A percentile compares a stretch with the other conserved stretches of the same genome.
These are phyloP conservation scores for Pogostemon cablin DNA, from an alignment of 257 asterid species.

Conservation along the genomic window DNA sequence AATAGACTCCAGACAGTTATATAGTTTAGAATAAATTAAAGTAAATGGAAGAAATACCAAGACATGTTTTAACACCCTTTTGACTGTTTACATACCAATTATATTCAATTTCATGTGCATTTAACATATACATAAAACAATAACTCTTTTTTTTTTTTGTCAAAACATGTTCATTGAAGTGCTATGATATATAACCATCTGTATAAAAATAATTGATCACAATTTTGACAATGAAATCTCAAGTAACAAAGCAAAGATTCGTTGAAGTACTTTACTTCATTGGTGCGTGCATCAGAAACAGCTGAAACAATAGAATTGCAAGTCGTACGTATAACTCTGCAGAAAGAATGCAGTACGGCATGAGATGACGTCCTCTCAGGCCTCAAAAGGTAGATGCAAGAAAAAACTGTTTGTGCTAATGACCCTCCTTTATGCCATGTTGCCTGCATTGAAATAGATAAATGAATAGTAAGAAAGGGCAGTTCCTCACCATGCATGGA, in stretches of 20 bases:
- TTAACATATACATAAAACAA: constrained; percentile 56
- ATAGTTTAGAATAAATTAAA: constrained; percentile 12
- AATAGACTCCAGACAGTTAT: constrained; percentile 13
- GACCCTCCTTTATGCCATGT: constrained; percentile 99
- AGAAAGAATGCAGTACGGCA: constrained; percentile 83
- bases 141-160: constrained; percentile 30
- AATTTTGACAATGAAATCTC: constrained; percentile 5
- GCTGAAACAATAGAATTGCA: constrained; percentile 88
- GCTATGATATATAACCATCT: constrained; percentile 31
- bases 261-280: constrained; percentile 86
- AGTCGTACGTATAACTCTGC: constrained; percentile 78
- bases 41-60: not conserved
- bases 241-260: constrained; percentile 38
- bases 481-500: constrained; percentile 17
- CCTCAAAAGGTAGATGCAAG: constrained; percentile 92
- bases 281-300: constrained; percentile 86
- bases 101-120: constrained; percentile 53
- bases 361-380: constrained; percentile 88
- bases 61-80: constrained; percentile 5
- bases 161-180: constrained; percentile 21
- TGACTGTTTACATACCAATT: constrained; percentile 7
- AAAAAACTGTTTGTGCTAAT: constrained; percentile 89
- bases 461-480: constrained; percentile 17
- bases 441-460: constrained; percentile 59
- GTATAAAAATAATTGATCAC: not conserved